Evolutionary conservation across 1,284 basidiomycete genomes (phyloP), one percentile per base, ranked within the genome.

Genomic region (Cutaneotrichosporon cavernicola): DNA sequence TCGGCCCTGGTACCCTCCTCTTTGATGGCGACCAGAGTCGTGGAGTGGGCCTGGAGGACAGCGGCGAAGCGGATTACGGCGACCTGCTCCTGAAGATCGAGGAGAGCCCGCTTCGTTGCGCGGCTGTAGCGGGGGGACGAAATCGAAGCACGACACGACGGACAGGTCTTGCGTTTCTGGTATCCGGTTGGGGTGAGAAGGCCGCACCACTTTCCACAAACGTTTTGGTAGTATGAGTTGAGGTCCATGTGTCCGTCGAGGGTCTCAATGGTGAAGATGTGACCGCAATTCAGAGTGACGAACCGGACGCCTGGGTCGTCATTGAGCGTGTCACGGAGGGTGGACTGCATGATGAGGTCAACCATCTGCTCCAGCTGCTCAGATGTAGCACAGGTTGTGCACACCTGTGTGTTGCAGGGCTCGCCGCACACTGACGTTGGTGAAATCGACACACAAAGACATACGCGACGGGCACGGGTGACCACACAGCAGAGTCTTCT

Each of bases 211-310:
- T 18, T 18, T 9, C 56, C 56, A 7, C 22, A 1, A 5, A 16
- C 8, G 7, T 57, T 26, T 5, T 77, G 61, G 72, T 90, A 90
- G 70, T 85, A 88, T 2, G 84, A 81, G 0, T 66, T 62, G 75
- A 90, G 83, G 4, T 77, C 72, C 64, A 85, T 86, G 56, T 83
- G 79, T 0, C 86, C 87, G 65, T 90, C 89, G 21, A 90, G 81
- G 0, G 87, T 87, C 72, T 89, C 88, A 6, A 89, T 85, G 0
- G 89, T 89, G 74, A 90, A 90, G 1, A 84, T 77, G 71, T 90
- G 89, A 0, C 84, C 70, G 69, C 89, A 90, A 0, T 83, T 81
- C 26, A 89, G 80, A 0, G 86, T 89, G 69, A 90, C 87, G 26
- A 88, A 72, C 6, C 85, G 77, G 53, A 86, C 60, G 2, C 80